phyloP scores from a whole-genome alignment of 495 filamentous ascomycete genomes.

The Annulohypoxylon bovei region DNA sequence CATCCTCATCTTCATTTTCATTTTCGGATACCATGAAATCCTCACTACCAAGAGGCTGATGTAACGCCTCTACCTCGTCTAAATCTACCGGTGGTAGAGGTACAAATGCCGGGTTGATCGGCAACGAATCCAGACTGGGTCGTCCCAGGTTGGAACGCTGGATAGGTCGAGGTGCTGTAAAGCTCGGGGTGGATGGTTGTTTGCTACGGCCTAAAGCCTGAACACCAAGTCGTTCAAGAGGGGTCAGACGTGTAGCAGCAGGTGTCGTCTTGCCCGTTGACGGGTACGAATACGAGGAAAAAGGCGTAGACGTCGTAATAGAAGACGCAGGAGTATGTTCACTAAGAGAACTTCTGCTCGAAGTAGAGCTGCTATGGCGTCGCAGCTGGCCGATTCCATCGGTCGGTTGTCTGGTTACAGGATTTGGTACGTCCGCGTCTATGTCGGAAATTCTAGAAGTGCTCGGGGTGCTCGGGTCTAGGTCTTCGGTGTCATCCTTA shows the following conservation, averaged over 20 bases:
- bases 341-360: constrained; percentile 30
- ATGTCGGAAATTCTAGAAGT: constrained; percentile 10
- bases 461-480: constrained; percentile 32
- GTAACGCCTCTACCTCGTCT: constrained; percentile 52
- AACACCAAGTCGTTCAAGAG: constrained; percentile 58
- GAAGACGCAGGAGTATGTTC: constrained; percentile 47
- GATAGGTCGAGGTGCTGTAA: constrained; percentile 59
- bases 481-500: constrained; percentile 9
- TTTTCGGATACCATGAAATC: constrained; percentile 78
- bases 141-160: constrained; percentile 71
- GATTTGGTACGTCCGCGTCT: constrained; percentile 30
- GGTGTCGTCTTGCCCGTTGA: constrained; percentile 45
- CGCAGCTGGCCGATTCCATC: constrained; percentile 5
- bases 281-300: constrained; percentile 35
- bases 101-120: constrained; percentile 54
- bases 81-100: constrained; percentile 55
- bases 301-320: constrained; percentile 29
- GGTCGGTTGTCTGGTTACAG: neutral
- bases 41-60: constrained; percentile 71
- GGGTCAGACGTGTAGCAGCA: constrained; percentile 45
- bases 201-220: constrained; percentile 52
- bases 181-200: constrained; percentile 49
- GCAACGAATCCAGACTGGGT: constrained; percentile 53
- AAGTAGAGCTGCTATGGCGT: constrained; percentile 35
- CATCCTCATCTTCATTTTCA: constrained; percentile 63